Evolutionary conservation across 768 basidiomycete species (phyloP).

Genomic region (Chalciporus piperatus): DNA sequence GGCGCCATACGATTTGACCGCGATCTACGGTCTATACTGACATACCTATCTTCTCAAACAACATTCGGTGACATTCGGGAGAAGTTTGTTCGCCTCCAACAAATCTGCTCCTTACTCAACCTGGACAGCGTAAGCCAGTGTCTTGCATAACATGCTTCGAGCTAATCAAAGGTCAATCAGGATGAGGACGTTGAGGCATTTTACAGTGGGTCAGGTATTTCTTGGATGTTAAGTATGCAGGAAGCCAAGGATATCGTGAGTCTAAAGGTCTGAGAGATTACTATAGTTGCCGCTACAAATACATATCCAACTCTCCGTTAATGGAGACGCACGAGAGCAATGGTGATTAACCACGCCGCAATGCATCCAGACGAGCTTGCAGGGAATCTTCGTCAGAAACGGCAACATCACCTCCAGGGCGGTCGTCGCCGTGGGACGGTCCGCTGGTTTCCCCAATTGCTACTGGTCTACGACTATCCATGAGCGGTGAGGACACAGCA

Average conservation of each 20-base stretch:
- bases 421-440: slow-evolving; percentile 36
- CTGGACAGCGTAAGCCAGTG: slow-evolving; percentile 60
- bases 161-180: slow-evolving; percentile 37
- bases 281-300: not conserved
- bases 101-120: slow-evolving; percentile 89
- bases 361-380: slow-evolving; percentile 89
- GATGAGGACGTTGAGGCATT: slow-evolving; percentile 96
- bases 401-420: slow-evolving; percentile 38
- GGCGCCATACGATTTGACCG: slow-evolving; percentile 95
- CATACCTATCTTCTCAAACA: slow-evolving; percentile 85
- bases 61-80: slow-evolving; percentile 88
- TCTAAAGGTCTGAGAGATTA: slow-evolving; percentile 43
- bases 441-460: slow-evolving; percentile 68
- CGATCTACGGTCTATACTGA: slow-evolving; percentile 80
- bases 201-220: slow-evolving; percentile 89
- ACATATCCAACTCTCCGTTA: slow-evolving; percentile 7
- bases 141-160: not conserved
- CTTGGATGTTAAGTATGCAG: slow-evolving; percentile 76
- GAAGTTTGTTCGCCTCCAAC: slow-evolving; percentile 88
- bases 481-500: slow-evolving; percentile 53
- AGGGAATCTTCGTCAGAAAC: slow-evolving; percentile 86
- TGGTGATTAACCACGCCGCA: slow-evolving; percentile 59
- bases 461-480: slow-evolving; percentile 71
- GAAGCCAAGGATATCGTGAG: slow-evolving; percentile 72
- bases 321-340: slow-evolving; percentile 4